Percentiles rank a stretch among this genome's conserved stretches.
Conservation (phyloP, 1,284 basidiomycete species). For the Phylloporus sp. region DNA sequence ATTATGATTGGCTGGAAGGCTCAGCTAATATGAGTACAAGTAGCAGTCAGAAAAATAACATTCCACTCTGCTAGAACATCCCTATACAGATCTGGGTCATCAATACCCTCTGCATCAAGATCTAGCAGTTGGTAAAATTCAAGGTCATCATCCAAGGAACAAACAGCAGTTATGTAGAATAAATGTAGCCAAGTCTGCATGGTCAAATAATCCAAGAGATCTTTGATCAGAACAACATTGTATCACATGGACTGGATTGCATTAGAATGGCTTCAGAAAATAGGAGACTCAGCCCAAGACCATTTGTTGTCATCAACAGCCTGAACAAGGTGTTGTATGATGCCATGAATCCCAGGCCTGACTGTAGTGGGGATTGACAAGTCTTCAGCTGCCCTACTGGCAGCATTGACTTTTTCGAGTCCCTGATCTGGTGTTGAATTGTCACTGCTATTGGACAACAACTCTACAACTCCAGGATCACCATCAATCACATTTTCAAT, state of each 20-base stretch:
- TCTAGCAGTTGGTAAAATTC: conserved; percentile 5
- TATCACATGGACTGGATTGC: not conserved
- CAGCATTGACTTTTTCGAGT: too few species aligned
- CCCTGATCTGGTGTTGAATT: too few species aligned
- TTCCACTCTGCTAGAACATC: not conserved
- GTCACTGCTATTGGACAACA: too few species aligned
- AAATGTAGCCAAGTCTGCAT: not conserved
- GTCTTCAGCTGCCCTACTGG: too few species aligned
- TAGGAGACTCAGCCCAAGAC: too few species aligned
- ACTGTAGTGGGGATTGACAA: too few species aligned
- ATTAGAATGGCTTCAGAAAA: not conserved
- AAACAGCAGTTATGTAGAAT: conserved; percentile 1
- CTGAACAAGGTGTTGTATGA: not conserved
- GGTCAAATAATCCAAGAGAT: not conserved
- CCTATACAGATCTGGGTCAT: not conserved
- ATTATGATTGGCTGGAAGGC: not conserved
- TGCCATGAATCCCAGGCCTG: too few species aligned
- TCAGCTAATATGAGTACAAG: not conserved
- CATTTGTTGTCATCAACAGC: not conserved
- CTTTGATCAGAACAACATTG: not conserved
- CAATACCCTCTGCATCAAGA: conserved; percentile 1
- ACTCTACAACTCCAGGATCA: too few species aligned
- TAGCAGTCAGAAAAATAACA: too few species aligned
- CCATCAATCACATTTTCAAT: too few species aligned
- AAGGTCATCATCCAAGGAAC: not conserved